These are phyloP conservation scores for Podospora pseudoanserina DNA, from an alignment of 495 filamentous ascomycete species.

Conservation along the genomic window DNA sequence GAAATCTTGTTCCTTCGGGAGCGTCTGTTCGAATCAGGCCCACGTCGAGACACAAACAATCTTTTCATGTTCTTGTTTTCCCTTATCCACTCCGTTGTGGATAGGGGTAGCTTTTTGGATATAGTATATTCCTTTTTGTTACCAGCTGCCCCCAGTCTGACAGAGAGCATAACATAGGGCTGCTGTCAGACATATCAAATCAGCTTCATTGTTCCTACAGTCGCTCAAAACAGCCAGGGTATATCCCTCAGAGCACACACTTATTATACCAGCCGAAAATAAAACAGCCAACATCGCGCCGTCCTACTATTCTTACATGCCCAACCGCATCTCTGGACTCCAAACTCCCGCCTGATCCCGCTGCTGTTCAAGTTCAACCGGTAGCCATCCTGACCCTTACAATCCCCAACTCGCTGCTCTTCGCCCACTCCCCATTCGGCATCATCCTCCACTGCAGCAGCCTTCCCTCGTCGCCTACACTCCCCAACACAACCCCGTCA, in stretches of 20 bases:
- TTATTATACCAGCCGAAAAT: too few species aligned
- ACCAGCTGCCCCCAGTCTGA: too few species aligned
- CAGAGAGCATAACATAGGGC: neutral
- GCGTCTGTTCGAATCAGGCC: conserved; percentile 28
- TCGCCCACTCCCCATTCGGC: conserved; percentile 53
- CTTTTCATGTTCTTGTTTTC: conserved; percentile 1
- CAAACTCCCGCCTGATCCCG: neutral
- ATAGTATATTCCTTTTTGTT: neutral
- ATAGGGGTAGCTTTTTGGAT: neutral
- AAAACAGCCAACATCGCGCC: too few species aligned
- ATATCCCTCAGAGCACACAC: too few species aligned
- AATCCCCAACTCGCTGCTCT: conserved; percentile 53
- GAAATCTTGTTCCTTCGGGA: conserved; percentile 28
- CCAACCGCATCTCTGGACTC: neutral
- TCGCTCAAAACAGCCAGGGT: too few species aligned
- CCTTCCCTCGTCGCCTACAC: conserved; percentile 59
- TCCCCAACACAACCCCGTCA: conserved; percentile 57
- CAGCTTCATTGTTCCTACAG: too few species aligned
- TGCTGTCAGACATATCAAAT: neutral
- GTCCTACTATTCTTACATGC: too few species aligned
- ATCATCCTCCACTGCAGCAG: conserved; percentile 54
- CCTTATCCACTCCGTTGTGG: neutral
- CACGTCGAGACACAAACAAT: conserved; percentile 16
- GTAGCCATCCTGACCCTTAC: conserved; percentile 46
- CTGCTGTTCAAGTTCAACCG: conserved; percentile 21